Base-by-base conservation (phyloP, 192 early-diverging fungal species). In the Rhizophagus sp. region DNA sequence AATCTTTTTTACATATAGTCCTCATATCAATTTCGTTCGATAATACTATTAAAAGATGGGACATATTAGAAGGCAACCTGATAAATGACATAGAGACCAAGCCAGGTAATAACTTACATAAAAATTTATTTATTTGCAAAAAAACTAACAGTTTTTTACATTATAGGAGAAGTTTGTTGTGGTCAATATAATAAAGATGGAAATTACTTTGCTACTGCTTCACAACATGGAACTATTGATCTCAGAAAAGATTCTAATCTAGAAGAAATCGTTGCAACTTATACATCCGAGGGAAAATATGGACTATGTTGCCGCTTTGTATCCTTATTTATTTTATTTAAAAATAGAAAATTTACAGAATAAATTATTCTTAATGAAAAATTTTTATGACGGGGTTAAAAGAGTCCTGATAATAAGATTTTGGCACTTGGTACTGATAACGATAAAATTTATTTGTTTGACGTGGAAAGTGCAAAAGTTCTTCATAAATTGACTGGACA, bases 321-420 rank as follows among this genome's bases (percentile, higher is more conserved):
- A 84, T 78, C 76, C 76, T 68, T n/a, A 30, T 15, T 57, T 57
- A 13, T 57, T 52, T 57, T 57, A 15, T 57, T 57, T 57, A 12
- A 47, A 11, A 47, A 47, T 12, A 0, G 44, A 47, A 47, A 47
- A 47, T 47, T 47, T 47, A 0, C 11, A 47, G 11, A 2, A 12
- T 47, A 1, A 47, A 47, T 47, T 47, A 68, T 68, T 22, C 66
- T 68, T 68, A 39, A 68, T 65, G 12, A 10, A 13, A 10, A 8
- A 9, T 9, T 36, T 69, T 22, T 69, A 13, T 4, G 19, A 6
- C 1, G 19, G 2, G 2, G 2, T 70, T 8, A 13, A 17, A 67
- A 93, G 92, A 92, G 90, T 79, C 89, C 92, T 61, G 89, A 94
- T 81, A 92, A 92, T 3, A 88, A 88, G 72, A 86, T 86, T 75